Conservation (phyloP, 2,329 filamentous ascomycete species). For the Colletotrichum cuscutae region DNA sequence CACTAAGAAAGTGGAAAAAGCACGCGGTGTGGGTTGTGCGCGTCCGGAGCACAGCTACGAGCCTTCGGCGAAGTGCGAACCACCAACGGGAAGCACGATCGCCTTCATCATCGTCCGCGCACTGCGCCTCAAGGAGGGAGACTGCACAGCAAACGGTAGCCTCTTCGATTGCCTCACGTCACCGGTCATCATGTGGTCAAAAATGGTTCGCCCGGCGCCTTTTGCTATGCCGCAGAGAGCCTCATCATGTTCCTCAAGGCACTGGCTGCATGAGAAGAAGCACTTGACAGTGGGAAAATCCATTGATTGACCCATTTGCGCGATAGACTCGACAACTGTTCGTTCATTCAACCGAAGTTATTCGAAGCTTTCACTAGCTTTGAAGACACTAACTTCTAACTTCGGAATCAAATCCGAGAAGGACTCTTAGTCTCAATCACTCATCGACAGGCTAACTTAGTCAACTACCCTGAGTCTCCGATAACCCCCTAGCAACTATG, state of each 20-base stretch:
- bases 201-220: slow-evolving; percentile 28
- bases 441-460: neutral
- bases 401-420: neutral
- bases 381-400: too few species aligned
- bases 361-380: neutral
- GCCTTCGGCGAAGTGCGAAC: slow-evolving; percentile 11
- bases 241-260: neutral
- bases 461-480: neutral
- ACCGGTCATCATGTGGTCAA: slow-evolving; percentile 15
- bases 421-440: neutral
- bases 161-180: slow-evolving; percentile 26
- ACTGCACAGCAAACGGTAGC: slow-evolving; percentile 13
- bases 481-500: neutral
- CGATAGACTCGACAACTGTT: neutral
- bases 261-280: slow-evolving; percentile 8
- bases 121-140: slow-evolving; percentile 26
- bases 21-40: neutral
- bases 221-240: slow-evolving; percentile 1
- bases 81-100: slow-evolving; percentile 20
- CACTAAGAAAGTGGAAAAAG: slow-evolving; percentile 26
- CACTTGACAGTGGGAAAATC: neutral
- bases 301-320: neutral
- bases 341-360: neutral
- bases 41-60: slow-evolving; percentile 1
- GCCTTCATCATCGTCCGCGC: slow-evolving; percentile 16